Conservation (phyloP, 2,329 filamentous ascomycete species). For the Malbranchea cinnamomea region DNA sequence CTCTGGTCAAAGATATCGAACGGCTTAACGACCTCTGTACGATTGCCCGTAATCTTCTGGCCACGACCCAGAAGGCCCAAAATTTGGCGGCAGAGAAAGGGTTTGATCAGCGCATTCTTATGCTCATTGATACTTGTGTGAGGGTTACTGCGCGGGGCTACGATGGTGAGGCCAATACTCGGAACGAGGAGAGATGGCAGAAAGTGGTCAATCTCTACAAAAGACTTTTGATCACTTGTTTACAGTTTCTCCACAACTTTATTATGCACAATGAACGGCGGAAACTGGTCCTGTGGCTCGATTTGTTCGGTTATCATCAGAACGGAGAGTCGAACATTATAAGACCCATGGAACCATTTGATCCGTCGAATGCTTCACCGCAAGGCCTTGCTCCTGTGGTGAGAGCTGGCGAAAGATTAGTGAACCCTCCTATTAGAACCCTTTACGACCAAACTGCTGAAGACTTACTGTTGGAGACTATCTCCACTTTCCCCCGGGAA, state of each 20-base stretch:
- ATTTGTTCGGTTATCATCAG: slow-evolving; percentile 45
- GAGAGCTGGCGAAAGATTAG: slow-evolving; percentile 27
- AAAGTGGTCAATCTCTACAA: slow-evolving; percentile 51
- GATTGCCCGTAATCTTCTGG: slow-evolving; percentile 47
- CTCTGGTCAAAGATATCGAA: slow-evolving; percentile 46
- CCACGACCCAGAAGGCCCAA: slow-evolving; percentile 45
- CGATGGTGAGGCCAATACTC: slow-evolving; percentile 46
- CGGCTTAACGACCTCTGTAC: slow-evolving; percentile 46
- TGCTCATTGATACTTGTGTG: slow-evolving; percentile 48
- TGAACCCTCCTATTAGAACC: slow-evolving; percentile 27
- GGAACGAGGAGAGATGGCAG: slow-evolving; percentile 51
- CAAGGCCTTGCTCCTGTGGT: slow-evolving; percentile 29
- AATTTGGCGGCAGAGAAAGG: slow-evolving; percentile 45
- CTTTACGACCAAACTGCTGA: slow-evolving; percentile 30
- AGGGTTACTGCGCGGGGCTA: slow-evolving; percentile 49
- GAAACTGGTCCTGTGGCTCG: slow-evolving; percentile 50
- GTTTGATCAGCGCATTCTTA: slow-evolving; percentile 47
- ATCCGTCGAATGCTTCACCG: slow-evolving; percentile 19
- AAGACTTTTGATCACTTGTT: slow-evolving; percentile 47
- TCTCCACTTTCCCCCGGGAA: slow-evolving; percentile 29
- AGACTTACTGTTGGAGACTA: slow-evolving; percentile 28
- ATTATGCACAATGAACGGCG: slow-evolving; percentile 50
- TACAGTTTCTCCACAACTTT: slow-evolving; percentile 53
- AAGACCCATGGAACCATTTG: slow-evolving; percentile 27
- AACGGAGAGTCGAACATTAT: slow-evolving; percentile 32